phyloP scores from a whole-genome alignment of 2,329 filamentous ascomycete genomes.

The Teratosphaeria epicoccoides region DNA sequence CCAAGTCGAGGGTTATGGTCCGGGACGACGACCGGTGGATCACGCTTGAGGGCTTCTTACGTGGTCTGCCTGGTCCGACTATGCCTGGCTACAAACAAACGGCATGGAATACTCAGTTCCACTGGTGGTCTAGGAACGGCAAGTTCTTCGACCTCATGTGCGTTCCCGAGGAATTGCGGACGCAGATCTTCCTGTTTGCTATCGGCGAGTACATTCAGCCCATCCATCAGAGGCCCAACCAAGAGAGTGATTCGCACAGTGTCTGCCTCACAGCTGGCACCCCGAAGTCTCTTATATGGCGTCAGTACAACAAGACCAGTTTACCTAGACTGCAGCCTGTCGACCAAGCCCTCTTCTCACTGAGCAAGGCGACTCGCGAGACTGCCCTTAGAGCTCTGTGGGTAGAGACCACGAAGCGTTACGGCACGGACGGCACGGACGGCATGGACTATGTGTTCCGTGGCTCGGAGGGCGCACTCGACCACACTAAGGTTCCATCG shows the following conservation, averaged over 20 bases:
- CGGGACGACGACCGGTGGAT: background rate
- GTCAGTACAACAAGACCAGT: background rate
- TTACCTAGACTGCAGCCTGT: background rate
- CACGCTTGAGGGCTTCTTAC: background rate
- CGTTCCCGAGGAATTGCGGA: slow-evolving; percentile 1
- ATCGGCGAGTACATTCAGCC: slow-evolving; percentile 4
- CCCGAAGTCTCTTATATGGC: background rate
- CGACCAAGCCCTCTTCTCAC: slow-evolving; percentile 3
- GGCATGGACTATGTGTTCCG: background rate
- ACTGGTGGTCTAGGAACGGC: background rate
- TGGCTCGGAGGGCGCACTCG: background rate
- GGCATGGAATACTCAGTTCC: background rate
- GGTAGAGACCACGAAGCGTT: slow-evolving; percentile 7
- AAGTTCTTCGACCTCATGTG: background rate
- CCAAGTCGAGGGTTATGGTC: slow-evolving; percentile 1
- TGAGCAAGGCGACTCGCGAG: slow-evolving; percentile 3
- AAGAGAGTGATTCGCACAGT: background rate
- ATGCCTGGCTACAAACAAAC: background rate
- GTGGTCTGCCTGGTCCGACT: background rate
- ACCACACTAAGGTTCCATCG: background rate
- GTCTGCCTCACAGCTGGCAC: background rate
- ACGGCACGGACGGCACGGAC: background rate
- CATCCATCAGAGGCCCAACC: background rate
- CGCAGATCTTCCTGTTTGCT: slow-evolving; percentile 2
- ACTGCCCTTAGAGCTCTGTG: background rate